These are phyloP conservation scores for Azolla pinnata DNA, from an alignment of 75 land plant species.

Conservation along the genomic window DNA sequence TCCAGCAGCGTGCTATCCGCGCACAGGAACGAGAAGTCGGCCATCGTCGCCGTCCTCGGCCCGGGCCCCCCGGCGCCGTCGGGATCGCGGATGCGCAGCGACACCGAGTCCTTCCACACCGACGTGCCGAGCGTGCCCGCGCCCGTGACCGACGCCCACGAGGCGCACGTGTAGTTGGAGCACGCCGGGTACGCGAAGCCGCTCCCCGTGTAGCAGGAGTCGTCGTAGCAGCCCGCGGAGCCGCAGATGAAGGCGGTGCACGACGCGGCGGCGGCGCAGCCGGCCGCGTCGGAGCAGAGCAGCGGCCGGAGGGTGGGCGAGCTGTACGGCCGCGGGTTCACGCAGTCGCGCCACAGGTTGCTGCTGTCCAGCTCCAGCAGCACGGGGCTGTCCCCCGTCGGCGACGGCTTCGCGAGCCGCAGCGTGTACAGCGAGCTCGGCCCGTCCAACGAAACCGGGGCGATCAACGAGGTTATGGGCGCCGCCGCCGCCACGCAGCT, in stretches of 20 bases:
- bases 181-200: constrained; percentile 12
- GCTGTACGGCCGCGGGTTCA: not conserved
- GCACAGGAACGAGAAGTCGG: constrained; percentile 27
- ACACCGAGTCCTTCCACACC: constrained; percentile 12
- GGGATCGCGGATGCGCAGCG: constrained; percentile 5
- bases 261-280: not conserved
- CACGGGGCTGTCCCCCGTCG: constrained; percentile 1
- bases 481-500: too few species aligned
- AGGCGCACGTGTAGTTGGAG: constrained; percentile 26
- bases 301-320: not conserved
- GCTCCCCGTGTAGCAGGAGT: constrained; percentile 6
- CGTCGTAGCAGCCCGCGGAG: constrained; percentile 9
- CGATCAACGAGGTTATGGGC: not conserved
- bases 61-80: constrained; percentile 8
- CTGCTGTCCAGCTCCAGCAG: constrained; percentile 1
- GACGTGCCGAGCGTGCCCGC: constrained; percentile 13
- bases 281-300: not conserved
- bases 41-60: constrained; percentile 5
- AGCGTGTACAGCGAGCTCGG: not conserved
- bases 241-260: constrained; percentile 5
- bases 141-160: constrained; percentile 11
- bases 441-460: not conserved
- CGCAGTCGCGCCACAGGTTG: constrained; percentile 2
- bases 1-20: constrained; percentile 9
- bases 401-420: not conserved